Conservation (phyloP, 768 basidiomycete genomes). For the Termitomyces bulborhizus region DNA sequence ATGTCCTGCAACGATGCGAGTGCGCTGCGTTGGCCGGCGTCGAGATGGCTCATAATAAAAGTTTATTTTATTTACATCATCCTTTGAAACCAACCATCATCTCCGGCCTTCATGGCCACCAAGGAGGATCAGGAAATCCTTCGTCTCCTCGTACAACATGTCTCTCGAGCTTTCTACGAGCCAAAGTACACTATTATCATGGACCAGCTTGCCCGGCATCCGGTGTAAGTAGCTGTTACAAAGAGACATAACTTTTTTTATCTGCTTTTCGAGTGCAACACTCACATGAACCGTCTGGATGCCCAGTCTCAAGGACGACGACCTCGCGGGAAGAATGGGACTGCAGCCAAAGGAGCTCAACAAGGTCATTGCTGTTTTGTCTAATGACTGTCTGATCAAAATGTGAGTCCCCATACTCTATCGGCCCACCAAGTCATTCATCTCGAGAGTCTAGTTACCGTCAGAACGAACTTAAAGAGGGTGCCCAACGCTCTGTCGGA, state of each 20-base stretch:
- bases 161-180: slow-evolving; percentile 93
- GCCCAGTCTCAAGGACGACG: slow-evolving; percentile 86
- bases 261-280: slow-evolving; percentile 12
- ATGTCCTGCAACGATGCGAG: slow-evolving; percentile 48
- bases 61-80: not conserved
- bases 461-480: slow-evolving; percentile 88
- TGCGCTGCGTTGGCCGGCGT: slow-evolving; percentile 19
- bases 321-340: slow-evolving; percentile 86
- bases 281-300: slow-evolving; percentile 18
- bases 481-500: slow-evolving; percentile 79
- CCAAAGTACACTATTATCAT: slow-evolving; percentile 85
- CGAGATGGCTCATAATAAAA: slow-evolving; percentile 15
- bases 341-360: slow-evolving; percentile 86
- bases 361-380: slow-evolving; percentile 79
- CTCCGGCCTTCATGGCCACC: slow-evolving; percentile 20
- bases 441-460: slow-evolving; percentile 50
- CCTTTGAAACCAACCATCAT: too few relatives aligned
- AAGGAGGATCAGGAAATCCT: slow-evolving; percentile 81
- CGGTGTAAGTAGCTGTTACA: slow-evolving; percentile 74
- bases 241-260: slow-evolving; percentile 12
- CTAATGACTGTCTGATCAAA: slow-evolving; percentile 72
- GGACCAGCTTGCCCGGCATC: slow-evolving; percentile 89
- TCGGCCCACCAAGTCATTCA: not conserved
- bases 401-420: slow-evolving; percentile 43
- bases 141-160: slow-evolving; percentile 86